Conservation (phyloP, 1,284 basidiomycete genomes). For the Veloboletus limbatus region DNA sequence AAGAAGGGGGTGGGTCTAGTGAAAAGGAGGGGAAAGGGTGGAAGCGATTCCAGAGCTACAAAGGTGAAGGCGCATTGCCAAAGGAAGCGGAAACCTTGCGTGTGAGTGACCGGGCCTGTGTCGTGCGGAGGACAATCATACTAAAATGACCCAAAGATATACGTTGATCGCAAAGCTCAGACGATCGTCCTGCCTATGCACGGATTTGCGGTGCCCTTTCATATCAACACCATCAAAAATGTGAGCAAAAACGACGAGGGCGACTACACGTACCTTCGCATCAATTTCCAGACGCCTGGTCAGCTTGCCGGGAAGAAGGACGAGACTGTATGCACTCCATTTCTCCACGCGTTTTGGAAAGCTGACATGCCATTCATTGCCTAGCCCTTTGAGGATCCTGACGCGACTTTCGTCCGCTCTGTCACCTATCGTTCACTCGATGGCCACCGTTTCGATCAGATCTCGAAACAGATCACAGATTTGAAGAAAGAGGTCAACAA, state of each 20-base stretch:
- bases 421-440: constrained; percentile 93
- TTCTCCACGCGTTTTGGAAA: background rate
- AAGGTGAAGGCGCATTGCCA: constrained; percentile 88
- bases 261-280: constrained; percentile 90
- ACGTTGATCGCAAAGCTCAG: constrained; percentile 87
- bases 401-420: constrained; percentile 95
- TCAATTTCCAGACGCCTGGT: constrained; percentile 99
- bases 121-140: background rate
- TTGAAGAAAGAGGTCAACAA: constrained; percentile 97
- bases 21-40: constrained; percentile 88
- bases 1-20: constrained; percentile 63
- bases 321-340: constrained; percentile 69
- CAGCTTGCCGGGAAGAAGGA: constrained; percentile 99
- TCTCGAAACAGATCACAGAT: constrained; percentile 92
- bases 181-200: constrained; percentile 92
- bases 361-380: constrained; percentile 7
- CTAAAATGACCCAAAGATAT: constrained; percentile 59
- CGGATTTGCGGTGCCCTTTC: constrained; percentile 96
- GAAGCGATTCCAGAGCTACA: constrained; percentile 97
- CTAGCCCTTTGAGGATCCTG: constrained; percentile 95
- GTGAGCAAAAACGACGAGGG: constrained; percentile 97
- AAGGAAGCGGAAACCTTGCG: constrained; percentile 72
- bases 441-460: constrained; percentile 82
- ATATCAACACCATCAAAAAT: constrained; percentile 98
- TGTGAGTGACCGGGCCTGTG: constrained; percentile 44